Base-by-base conservation (phyloP, 495 filamentous ascomycete species). In the Hypomontagnella submonticulosa region DNA sequence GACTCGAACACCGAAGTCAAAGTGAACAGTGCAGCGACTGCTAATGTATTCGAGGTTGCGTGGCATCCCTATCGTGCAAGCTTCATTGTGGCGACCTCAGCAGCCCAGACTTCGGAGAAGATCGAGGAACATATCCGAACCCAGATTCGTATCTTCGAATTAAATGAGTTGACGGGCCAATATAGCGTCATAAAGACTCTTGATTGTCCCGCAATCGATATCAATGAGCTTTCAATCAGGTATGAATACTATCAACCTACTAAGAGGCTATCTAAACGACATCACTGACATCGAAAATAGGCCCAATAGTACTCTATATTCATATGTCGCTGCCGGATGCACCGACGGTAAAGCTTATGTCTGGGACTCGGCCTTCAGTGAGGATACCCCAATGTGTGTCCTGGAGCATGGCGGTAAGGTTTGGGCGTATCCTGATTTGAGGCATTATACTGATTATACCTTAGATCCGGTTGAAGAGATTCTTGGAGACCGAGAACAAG, bases 271-370 rank as follows among this genome's bases (percentile, higher is more conserved):
- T 71, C 80, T 40, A 79, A 83, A 40, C 4, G 59, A 79, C 77
- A 0, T 60, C 76, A 51, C 75, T 83, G 51, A 82, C 82, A 57
- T 20, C 6, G 33, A 9, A 57, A 48, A 4, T 13, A 84, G 76
- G 53, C 79, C 79, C 4, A 83, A 79, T n/a, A 75, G 77, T 55
- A 64, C 54, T 37, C 57, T 71, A n/a, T 79, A 70, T 59, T 76
- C 74, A 20, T 89, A 93, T 61, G 71, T 97, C 27, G 90, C 92
- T 1, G 91, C 91, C 3, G 90, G 90, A 9, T 95, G 92, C 68
- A 99, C 95, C 0, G 86, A 94, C 71, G 90, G 92, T 1, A 85
- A 81, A 4, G 90, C 89, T 0, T 93, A 96, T 67, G 83, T 97
- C 2, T 99, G 91, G 90, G 95, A 99, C 70, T 80, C 81, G 8